These are phyloP conservation scores for Amorphotheca resinae DNA, from an alignment of 495 filamentous ascomycete genomes.

Conservation along the genomic window DNA sequence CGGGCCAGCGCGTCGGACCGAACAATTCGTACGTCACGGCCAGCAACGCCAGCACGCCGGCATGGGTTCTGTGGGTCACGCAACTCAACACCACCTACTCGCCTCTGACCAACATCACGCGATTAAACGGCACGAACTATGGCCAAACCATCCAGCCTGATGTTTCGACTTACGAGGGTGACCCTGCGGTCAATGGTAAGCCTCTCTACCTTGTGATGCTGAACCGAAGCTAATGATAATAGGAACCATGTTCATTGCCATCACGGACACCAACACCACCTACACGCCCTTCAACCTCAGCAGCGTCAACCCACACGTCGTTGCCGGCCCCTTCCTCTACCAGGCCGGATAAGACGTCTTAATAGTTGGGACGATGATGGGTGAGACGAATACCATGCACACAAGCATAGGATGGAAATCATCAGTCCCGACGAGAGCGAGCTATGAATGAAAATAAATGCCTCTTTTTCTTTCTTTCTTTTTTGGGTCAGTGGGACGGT, in stretches of 20 bases:
- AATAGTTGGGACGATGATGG: too few relatives aligned
- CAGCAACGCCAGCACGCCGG: constrained; percentile 40
- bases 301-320: constrained; percentile 64
- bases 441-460: too few relatives aligned
- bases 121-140: constrained; percentile 29
- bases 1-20: constrained; percentile 59
- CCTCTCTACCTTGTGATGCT: too few relatives aligned
- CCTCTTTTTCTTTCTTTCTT: too few relatives aligned
- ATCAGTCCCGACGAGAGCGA: too few relatives aligned
- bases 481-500: too few relatives aligned
- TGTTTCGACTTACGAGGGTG: constrained; percentile 44
- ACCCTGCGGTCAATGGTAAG: constrained; percentile 56
- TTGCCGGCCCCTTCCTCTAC: constrained; percentile 61
- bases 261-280: constrained; percentile 57
- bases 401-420: too few relatives aligned
- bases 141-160: constrained; percentile 63
- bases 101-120: constrained; percentile 36
- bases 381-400: too few relatives aligned
- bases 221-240: not conserved
- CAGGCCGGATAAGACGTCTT: constrained; percentile 72
- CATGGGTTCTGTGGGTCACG: constrained; percentile 65
- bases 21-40: constrained; percentile 71
- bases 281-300: constrained; percentile 69
- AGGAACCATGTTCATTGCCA: constrained; percentile 58
- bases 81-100: constrained; percentile 83